phyloP scores from a whole-genome alignment of 2,329 filamentous ascomycete genomes.

The Aspergillus candidus region DNA sequence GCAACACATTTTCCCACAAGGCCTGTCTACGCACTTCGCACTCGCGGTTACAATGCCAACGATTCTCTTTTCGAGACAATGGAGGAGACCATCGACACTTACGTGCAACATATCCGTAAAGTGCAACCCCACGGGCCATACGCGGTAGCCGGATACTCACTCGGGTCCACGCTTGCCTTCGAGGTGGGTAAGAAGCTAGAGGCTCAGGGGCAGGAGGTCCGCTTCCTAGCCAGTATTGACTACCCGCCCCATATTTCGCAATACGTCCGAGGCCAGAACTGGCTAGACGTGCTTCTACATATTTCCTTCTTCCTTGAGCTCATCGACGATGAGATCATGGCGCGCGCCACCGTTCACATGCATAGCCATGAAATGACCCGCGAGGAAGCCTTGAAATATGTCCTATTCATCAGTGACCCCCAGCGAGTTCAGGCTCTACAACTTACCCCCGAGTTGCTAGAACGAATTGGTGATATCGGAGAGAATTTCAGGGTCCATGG shows the following conservation, averaged over 20 bases:
- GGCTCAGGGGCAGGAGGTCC: conserved; percentile 28
- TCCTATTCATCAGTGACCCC: neutral
- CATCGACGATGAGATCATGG: neutral
- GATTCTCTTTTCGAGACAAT: conserved; percentile 33
- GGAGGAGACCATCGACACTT: conserved; percentile 34
- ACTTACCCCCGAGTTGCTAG: neutral
- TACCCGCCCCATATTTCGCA: conserved; percentile 5
- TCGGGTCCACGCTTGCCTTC: conserved; percentile 44
- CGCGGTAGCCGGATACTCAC: conserved; percentile 45
- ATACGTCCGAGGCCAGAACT: conserved; percentile 1
- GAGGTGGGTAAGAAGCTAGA: conserved; percentile 44
- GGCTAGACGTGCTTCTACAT: neutral
- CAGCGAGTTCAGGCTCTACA: neutral
- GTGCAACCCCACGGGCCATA: conserved; percentile 46
- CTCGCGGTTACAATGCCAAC: conserved; percentile 24
- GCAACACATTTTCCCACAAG: conserved; percentile 23
- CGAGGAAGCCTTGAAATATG: neutral
- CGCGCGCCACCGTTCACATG: neutral
- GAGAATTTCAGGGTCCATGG: conserved; percentile 3
- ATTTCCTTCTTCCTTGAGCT: neutral
- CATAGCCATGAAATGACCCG: neutral
- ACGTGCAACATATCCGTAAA: conserved; percentile 32
- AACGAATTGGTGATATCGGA: neutral
- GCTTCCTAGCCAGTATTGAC: conserved; percentile 22
- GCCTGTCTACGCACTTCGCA: conserved; percentile 45